Conservation (phyloP, 208 protist species). For the Wallacemonas sp. region DNA sequence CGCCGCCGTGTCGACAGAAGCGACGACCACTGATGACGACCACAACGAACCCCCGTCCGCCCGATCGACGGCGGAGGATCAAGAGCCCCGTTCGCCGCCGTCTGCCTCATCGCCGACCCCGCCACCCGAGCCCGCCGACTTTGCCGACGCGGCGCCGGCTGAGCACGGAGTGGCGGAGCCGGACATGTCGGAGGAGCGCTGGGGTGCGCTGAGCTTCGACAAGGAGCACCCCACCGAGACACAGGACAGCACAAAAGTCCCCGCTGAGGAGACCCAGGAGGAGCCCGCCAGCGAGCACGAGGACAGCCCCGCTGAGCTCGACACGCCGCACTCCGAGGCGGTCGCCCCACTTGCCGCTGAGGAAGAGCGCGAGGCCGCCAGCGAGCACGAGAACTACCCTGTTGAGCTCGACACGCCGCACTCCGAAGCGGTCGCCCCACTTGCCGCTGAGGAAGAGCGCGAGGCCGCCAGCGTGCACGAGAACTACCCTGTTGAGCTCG, state of each 20-base stretch:
- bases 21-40: neutral
- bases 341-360: neutral
- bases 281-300: neutral
- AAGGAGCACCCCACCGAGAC: neutral
- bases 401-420: slow-evolving; percentile 4
- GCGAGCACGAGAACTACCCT: neutral
- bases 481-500: slow-evolving; percentile 3
- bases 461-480: slow-evolving; percentile 14
- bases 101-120: slow-evolving; percentile 3
- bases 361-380: neutral
- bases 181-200: neutral
- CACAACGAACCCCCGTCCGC: neutral
- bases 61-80: neutral
- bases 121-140: neutral
- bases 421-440: neutral
- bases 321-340: neutral
- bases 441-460: neutral
- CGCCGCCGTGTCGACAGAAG: neutral
- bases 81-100: neutral
- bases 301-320: slow-evolving; percentile 1
- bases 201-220: slow-evolving; percentile 8
- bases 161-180: neutral
- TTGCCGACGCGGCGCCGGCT: neutral
- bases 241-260: no score
- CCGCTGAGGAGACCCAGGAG: no score